Evolutionary conservation across 192 early-diverging fungal genomes (phyloP).

Genomic region (Entophlyctis helioformis): DNA sequence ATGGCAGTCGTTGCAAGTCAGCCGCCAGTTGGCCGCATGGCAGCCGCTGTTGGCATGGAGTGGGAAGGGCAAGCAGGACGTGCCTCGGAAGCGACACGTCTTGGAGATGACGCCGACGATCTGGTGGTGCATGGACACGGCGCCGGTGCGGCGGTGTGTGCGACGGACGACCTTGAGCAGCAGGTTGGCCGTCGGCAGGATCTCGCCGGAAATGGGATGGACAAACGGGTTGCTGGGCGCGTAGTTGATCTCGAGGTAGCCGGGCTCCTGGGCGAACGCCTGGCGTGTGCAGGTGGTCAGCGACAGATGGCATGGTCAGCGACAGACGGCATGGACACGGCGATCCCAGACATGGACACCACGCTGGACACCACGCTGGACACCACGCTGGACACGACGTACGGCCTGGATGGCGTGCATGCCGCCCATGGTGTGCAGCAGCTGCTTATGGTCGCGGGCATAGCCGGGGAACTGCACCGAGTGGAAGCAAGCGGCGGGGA

Average conservation of each 20-base stretch:
- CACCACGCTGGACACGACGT: background rate
- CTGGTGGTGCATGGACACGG: slow-evolving; percentile 27
- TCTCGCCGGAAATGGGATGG: slow-evolving; percentile 51
- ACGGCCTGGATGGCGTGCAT: slow-evolving; percentile 29
- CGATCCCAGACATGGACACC: background rate
- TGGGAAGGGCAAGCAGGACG: no score
- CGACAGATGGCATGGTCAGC: background rate
- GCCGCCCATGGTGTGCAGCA: slow-evolving; percentile 35
- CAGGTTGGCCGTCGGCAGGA: slow-evolving; percentile 39
- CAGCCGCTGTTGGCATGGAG: no score
- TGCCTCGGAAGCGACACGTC: slow-evolving; percentile 54
- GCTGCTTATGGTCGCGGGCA: slow-evolving; percentile 24
- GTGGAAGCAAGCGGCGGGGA: no score
- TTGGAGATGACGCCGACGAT: slow-evolving; percentile 40
- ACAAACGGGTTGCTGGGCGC: slow-evolving; percentile 46
- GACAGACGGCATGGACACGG: background rate
- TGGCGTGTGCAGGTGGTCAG: background rate
- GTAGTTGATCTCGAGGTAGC: slow-evolving; percentile 36
- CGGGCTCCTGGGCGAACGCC: slow-evolving; percentile 26
- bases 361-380: background rate
- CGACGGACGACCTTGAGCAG: slow-evolving; percentile 47
- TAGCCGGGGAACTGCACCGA: slow-evolving; percentile 47
- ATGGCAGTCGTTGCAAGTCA: background rate
- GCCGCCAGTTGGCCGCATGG: background rate
- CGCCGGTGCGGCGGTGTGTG: slow-evolving; percentile 13